A percentile compares a stretch with the other conserved stretches of the same genome.
Evolutionary conservation across 768 basidiomycete genomes (phyloP).

Genomic region (Exidia glandulosa): DNA sequence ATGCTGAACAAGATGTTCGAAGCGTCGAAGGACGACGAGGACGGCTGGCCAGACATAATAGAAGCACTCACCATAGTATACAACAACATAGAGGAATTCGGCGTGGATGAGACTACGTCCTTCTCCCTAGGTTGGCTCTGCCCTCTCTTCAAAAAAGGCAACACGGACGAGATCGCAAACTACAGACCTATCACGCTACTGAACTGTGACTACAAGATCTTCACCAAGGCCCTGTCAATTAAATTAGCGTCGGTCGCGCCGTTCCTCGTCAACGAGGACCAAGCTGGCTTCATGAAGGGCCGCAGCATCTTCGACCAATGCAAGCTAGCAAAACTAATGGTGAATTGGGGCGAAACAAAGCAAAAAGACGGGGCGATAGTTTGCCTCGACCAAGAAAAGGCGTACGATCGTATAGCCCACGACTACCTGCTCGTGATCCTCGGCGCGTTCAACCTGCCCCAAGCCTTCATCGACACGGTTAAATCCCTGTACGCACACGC

Average conservation of each 20-base stretch:
- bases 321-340: constrained; percentile 4
- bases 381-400: constrained; percentile 9
- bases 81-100: background rate
- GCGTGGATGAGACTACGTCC: background rate
- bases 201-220: constrained; percentile 7
- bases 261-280: constrained; percentile 2
- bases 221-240: background rate
- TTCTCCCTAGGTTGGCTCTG: constrained; percentile 1
- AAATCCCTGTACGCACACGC: background rate
- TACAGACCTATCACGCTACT: constrained; percentile 10
- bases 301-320: constrained; percentile 7
- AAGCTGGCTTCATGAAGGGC: constrained; percentile 7
- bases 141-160: constrained; percentile 5
- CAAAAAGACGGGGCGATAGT: constrained; percentile 3
- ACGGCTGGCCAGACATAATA: background rate
- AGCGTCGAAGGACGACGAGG: background rate
- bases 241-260: background rate
- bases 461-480: background rate
- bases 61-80: background rate
- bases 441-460: constrained; percentile 3
- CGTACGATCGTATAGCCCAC: constrained; percentile 6
- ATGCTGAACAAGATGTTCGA: background rate
- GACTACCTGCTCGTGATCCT: constrained; percentile 5
- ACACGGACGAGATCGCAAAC: constrained; percentile 3
- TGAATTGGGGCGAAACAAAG: constrained; percentile 2